phyloP scores from a whole-genome alignment of 768 basidiomycete species.

The Lentinus tigrinus region DNA sequence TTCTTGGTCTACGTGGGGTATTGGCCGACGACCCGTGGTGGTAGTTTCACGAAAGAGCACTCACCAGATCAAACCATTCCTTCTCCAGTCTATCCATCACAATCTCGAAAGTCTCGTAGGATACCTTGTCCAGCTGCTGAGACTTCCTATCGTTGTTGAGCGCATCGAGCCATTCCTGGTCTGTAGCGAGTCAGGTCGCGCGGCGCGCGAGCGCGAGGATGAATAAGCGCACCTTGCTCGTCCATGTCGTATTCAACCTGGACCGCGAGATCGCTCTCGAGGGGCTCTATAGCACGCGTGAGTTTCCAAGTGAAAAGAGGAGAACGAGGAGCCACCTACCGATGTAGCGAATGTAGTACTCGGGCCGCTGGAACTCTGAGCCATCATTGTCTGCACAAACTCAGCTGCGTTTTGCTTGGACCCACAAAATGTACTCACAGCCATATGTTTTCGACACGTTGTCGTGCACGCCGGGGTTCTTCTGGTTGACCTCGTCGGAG shows the following conservation, averaged over 20 bases:
- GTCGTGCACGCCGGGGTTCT: conserved; percentile 65
- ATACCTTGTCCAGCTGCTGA: conserved; percentile 64
- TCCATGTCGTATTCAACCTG: conserved; percentile 99
- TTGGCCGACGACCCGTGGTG: not conserved
- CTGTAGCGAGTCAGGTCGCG: conserved; percentile 37
- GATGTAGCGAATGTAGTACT: conserved; percentile 89
- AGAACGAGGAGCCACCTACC: conserved; percentile 51
- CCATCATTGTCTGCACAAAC: conserved; percentile 38
- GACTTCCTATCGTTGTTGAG: conserved; percentile 82
- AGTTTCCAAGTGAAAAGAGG: not conserved
- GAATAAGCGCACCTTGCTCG: conserved; percentile 73
- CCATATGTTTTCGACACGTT: conserved; percentile 66
- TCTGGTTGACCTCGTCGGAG: conserved; percentile 58
- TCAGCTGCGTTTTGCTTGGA: not conserved
- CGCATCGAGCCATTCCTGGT: conserved; percentile 91
- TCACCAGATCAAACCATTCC: conserved; percentile 96
- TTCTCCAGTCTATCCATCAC: conserved; percentile 98
- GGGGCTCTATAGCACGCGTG: conserved; percentile 59
- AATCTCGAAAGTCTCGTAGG: conserved; percentile 90
- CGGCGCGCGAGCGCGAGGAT: not conserved
- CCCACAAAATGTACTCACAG: conserved; percentile 47
- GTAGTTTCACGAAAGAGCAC: conserved; percentile 19
- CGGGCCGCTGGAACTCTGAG: conserved; percentile 70
- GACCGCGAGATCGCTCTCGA: conserved; percentile 86
- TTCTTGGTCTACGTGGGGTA: conserved; percentile 73